Evolutionary conservation across 345 rosid species (phyloP), one percentile per base, ranked within the genome.

Genomic region (Euphorbia tirucalli): DNA sequence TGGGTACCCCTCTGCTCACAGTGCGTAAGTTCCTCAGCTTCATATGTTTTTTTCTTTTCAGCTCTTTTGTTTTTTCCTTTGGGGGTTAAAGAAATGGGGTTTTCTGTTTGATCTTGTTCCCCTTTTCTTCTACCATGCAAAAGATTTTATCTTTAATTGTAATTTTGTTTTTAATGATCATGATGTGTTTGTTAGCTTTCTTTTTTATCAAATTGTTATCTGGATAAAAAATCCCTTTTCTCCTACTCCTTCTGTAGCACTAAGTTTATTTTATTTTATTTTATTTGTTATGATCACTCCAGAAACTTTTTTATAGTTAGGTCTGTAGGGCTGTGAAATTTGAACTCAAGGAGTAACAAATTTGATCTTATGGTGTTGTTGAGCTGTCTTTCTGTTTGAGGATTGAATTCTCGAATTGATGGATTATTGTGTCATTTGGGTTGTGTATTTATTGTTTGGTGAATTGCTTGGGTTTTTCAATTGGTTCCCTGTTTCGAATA

Each of bases 1-100:
- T 41, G 64, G 39, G 64, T n/a, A 24, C 7, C 3, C n/a, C n/a
- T n/a, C n/a, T n/a, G n/a, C 24, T 0, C 1, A 41, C 44, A 4
- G 43, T 44, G 57, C 25, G 73, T 70, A 58, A 43, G 73, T 43
- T 58, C 66, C 58, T 24, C 41, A 58, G 56, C 56, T 70, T 27
- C 39, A 54, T 35, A 35, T 35, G 39, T 54, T 35, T 9, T 46
- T 52, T n/a, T 14, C 11, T 21, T 27, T 11, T 30, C 4, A 28
- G 6, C 11, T 50, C 3, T n/a, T 59, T 54, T 32, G 7, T 39
- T 39, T 25, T 63, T 10, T 15, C 1, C 8, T 46, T 32, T 35
- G 0, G 22, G 18, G 19, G 37, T 7, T 52, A 4, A 5, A n/a
- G 22, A 3, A 61, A 32, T 31, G 44, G 43, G 25, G 3, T 32